These are phyloP conservation scores for Cercospora sojina DNA, from an alignment of 2,329 filamentous ascomycete genomes.

Conservation along the genomic window DNA sequence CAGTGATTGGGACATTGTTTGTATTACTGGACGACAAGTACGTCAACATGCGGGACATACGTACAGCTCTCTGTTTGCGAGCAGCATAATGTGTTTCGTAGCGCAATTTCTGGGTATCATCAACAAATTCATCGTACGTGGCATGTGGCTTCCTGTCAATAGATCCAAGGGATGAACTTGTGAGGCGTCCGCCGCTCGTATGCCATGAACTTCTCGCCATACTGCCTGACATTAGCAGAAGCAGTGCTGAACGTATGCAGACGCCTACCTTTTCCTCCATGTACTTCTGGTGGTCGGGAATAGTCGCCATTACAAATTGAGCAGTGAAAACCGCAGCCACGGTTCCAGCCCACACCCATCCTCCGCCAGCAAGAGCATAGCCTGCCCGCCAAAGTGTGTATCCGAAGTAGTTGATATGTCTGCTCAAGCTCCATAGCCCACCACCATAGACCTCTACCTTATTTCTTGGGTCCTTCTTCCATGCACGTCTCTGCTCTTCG, in stretches of 20 bases:
- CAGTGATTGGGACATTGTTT: neutral
- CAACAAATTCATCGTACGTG: neutral
- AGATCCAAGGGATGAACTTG: slow-evolving; percentile 41
- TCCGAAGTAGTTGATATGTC: slow-evolving; percentile 57
- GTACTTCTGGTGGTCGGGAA: slow-evolving; percentile 53
- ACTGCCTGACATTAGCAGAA: slow-evolving; percentile 30
- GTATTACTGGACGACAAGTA: neutral
- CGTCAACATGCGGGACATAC: neutral
- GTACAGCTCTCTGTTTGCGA: neutral
- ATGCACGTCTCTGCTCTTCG: slow-evolving; percentile 57
- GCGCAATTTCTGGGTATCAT: neutral
- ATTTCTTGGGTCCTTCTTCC: slow-evolving; percentile 53
- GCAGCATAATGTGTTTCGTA: neutral
- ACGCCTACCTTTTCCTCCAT: slow-evolving; percentile 43
- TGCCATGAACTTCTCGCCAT: slow-evolving; percentile 42
- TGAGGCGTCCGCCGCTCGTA: slow-evolving; percentile 43
- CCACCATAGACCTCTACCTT: slow-evolving; percentile 53
- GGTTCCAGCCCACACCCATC: slow-evolving; percentile 47
- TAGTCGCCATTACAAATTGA: slow-evolving; percentile 47
- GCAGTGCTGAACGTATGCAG: neutral
- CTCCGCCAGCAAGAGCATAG: slow-evolving; percentile 51
- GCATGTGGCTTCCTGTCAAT: slow-evolving; percentile 1
- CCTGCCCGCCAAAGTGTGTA: slow-evolving; percentile 54
- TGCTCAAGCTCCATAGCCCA: slow-evolving; percentile 51
- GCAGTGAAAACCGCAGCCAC: slow-evolving; percentile 45